Evolutionary conservation across 2,329 filamentous ascomycete species (phyloP), one percentile per base, ranked within the genome.

Genomic region (Colletotrichum euphorbiae): DNA sequence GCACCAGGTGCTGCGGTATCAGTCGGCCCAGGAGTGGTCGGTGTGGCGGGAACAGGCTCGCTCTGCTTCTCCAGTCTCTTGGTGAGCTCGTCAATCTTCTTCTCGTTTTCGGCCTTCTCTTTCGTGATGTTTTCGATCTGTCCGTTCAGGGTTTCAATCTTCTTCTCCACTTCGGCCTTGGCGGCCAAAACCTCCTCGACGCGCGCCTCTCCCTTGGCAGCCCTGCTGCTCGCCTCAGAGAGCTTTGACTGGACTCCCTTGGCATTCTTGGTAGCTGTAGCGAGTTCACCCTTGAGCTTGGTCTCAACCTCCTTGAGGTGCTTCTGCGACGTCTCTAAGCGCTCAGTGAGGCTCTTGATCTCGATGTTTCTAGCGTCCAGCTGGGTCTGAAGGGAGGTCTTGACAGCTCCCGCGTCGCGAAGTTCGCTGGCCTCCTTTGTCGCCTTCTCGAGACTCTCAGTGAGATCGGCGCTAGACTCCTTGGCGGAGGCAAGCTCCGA

Each of bases 401-500:
- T 78, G 1, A 77, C 75, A 3, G 78, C 77, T 15, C 74, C 73
- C 9, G 78, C 75, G 56, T 84, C 82, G 8, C 79, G 82, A 19
- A 78, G 77, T 69, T 85, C 81, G 67, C 72, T 85, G 6, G 93
- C 80, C 72, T 93, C 89, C 12, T 87, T 82, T 2, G 89, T 91
- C 0, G 90, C 87, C 57, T 86, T 86, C 75, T 94, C 91, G 2
- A 94, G 80, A 64, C 85, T 92, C 73, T 88, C 82, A 1, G 88
- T 87, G 73, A 93, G 85, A n/a, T 86, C 85, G 67, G 88, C 81
- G 45, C 87, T 89, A 48, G 90, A 91, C 74, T 96, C 91, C 72
- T 92, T 89, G 9, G 90, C 89, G 12, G 89, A 87, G 2, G 87
- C 85, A 4, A 97, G 83, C 72, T 97, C 92, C 3, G 87, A 83